Conservation (phyloP, 805 yeast genomes). For the Metschnikowia santaceciliae region DNA sequence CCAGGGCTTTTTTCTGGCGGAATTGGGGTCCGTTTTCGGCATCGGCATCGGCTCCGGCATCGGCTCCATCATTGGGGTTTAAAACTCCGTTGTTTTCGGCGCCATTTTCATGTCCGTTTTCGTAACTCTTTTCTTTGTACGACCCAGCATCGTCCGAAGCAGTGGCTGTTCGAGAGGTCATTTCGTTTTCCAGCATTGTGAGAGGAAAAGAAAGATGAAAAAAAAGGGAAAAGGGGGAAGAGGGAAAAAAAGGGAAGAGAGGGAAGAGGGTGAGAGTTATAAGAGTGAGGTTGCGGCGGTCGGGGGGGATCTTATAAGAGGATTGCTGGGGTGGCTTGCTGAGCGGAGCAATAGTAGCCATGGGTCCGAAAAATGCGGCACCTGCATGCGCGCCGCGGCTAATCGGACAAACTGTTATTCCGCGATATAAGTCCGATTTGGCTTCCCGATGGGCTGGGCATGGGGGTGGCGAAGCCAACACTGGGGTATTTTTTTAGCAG, state of each 20-base stretch:
- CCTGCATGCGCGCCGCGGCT: neutral
- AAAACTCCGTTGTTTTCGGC: no score
- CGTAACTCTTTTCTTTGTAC: slow-evolving; percentile 1
- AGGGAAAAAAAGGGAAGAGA: neutral
- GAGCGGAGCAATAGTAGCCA: neutral
- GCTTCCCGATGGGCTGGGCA: no score
- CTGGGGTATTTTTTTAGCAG: neutral
- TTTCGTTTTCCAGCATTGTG: slow-evolving; percentile 5
- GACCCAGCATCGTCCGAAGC: slow-evolving; percentile 5
- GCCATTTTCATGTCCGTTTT: no score
- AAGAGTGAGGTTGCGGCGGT: neutral
- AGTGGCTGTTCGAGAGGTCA: slow-evolving; percentile 8
- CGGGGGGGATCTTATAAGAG: neutral
- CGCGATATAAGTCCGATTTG: neutral
- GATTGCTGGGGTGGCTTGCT: neutral
- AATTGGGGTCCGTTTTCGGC: slow-evolving; percentile 6
- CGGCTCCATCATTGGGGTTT: no score
- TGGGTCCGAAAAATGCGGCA: neutral
- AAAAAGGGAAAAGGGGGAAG: neutral
- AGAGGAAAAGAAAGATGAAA: neutral
- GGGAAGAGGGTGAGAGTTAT: neutral
- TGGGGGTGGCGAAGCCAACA: no score
- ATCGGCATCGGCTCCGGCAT: neutral
- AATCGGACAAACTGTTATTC: slow-evolving; percentile 1
- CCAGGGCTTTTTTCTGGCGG: slow-evolving; percentile 12